These are phyloP conservation scores for Parachaetomium inaequale DNA, from an alignment of 495 filamentous ascomycete species.

Conservation along the genomic window DNA sequence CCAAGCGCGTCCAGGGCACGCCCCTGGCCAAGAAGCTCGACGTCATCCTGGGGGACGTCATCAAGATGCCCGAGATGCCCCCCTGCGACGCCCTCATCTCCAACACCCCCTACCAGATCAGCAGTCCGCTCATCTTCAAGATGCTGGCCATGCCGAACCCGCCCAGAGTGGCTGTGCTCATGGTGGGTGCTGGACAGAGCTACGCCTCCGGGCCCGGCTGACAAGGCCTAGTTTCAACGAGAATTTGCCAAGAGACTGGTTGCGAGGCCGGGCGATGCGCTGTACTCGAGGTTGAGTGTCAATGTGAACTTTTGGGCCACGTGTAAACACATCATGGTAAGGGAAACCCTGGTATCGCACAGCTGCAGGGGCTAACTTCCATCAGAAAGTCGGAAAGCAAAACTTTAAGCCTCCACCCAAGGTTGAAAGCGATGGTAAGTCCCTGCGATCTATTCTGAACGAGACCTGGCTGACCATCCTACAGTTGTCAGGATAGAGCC, in stretches of 20 bases:
- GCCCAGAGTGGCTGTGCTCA: conserved; percentile 74
- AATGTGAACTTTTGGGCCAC: conserved; percentile 96
- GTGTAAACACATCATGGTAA: conserved; percentile 69
- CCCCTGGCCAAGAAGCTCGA: conserved; percentile 76
- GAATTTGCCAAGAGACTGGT: conserved; percentile 37
- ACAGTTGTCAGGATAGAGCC: conserved; percentile 34
- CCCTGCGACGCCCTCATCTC: conserved; percentile 88
- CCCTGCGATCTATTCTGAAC: conserved; percentile 35
- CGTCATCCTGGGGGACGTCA: conserved; percentile 85
- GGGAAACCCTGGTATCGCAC: background rate
- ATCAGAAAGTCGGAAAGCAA: conserved; percentile 76
- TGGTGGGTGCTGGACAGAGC: conserved; percentile 53
- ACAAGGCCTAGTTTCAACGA: conserved; percentile 30
- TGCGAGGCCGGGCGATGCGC: conserved; percentile 53
- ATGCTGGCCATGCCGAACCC: conserved; percentile 71
- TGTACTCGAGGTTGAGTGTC: conserved; percentile 82
- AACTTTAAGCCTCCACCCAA: conserved; percentile 93
- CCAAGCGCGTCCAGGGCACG: conserved; percentile 86
- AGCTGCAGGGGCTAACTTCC: conserved; percentile 9
- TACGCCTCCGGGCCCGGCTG: background rate
- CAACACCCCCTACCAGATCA: conserved; percentile 95
- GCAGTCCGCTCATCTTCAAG: conserved; percentile 86
- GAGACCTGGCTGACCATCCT: conserved; percentile 8
- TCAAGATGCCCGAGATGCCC: conserved; percentile 75
- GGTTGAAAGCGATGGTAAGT: conserved; percentile 73